Evolutionary conservation across 257 asterid genomes (phyloP).

Genomic region (Ophiorrhiza pumila): DNA sequence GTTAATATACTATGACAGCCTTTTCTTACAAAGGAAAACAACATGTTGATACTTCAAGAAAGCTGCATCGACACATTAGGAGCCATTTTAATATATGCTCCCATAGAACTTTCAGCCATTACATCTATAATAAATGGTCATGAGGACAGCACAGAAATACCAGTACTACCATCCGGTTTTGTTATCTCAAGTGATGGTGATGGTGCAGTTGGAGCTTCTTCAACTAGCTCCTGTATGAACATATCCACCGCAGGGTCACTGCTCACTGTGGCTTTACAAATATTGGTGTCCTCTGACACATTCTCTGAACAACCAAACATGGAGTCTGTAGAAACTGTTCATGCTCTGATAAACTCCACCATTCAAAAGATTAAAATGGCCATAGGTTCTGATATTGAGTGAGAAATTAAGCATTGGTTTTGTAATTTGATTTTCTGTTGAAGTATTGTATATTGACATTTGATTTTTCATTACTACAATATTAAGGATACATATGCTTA

Average conservation of each 20-base stretch:
- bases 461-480: neutral
- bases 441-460: neutral
- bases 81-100: conserved; percentile 50
- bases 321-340: conserved; percentile 47
- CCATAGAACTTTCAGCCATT: conserved; percentile 33
- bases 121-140: conserved; percentile 37
- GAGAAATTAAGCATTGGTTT: neutral
- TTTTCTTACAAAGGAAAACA: conserved; percentile 33
- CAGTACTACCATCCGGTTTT: conserved; percentile 64
- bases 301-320: conserved; percentile 34
- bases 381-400: conserved; percentile 25
- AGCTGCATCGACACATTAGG: conserved; percentile 45
- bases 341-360: conserved; percentile 46
- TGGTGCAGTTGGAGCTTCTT: conserved; percentile 21
- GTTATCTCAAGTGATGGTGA: conserved; percentile 48
- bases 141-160: conserved; percentile 25
- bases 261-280: conserved; percentile 52
- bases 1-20: conserved; percentile 36
- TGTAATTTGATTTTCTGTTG: neutral
- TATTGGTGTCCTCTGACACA: conserved; percentile 27
- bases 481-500: too few relatives aligned
- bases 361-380: conserved; percentile 42
- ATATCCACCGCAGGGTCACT: too few relatives aligned
- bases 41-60: conserved; percentile 61
- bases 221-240: conserved; percentile 29